These are phyloP conservation scores for Globisporangium heterothallicum DNA, from an alignment of 352 stramenopile genomes.

Conservation along the genomic window DNA sequence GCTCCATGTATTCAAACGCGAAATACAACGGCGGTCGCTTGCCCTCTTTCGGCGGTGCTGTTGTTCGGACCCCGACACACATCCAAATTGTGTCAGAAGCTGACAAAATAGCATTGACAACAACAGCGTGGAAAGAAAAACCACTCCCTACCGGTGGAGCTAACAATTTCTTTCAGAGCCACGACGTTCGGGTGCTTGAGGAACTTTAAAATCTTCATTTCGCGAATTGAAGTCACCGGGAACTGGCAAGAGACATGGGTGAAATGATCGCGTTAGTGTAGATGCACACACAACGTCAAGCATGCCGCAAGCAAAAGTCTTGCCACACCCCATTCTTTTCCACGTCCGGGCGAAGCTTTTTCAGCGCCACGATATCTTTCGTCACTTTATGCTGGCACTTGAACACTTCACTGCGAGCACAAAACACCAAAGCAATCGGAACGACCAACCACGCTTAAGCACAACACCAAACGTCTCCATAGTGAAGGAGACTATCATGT, in stretches of 20 bases:
- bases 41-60: constrained; percentile 73
- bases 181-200: constrained; percentile 94
- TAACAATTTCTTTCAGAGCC: constrained; percentile 94
- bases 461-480: not conserved
- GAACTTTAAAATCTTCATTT: constrained; percentile 98
- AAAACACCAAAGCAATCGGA: constrained; percentile 3
- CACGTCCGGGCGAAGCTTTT: constrained; percentile 79
- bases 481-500: not conserved
- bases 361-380: constrained; percentile 83
- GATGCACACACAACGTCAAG: too few species aligned
- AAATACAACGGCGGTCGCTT: constrained; percentile 85
- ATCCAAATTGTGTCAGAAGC: constrained; percentile 2
- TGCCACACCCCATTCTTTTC: constrained; percentile 79
- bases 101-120: not conserved
- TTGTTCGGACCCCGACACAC: constrained; percentile 2
- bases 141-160: constrained; percentile 45
- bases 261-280: too few species aligned
- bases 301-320: not conserved
- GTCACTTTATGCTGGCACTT: constrained; percentile 86
- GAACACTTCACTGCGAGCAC: constrained; percentile 68
- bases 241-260: constrained; percentile 60
- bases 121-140: not conserved
- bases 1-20: constrained; percentile 85
- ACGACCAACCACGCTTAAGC: too few species aligned
- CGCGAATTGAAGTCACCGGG: constrained; percentile 92